Conservation (phyloP, 805 yeast species). For the Helenozyma rhizophorensis region DNA sequence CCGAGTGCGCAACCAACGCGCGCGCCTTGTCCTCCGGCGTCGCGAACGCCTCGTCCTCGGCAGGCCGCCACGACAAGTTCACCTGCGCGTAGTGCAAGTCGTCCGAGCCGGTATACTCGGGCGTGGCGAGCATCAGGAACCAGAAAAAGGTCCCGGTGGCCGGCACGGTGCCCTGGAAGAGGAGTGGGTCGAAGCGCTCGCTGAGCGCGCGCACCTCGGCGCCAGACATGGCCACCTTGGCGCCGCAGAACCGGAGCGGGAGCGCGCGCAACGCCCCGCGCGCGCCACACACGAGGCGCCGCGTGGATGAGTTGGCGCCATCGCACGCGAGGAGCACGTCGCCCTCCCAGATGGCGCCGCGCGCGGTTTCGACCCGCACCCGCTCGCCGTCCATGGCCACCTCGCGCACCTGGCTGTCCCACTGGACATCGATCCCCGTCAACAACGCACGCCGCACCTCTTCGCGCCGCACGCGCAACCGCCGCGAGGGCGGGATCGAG, state of each 20-base stretch:
- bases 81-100: conserved; percentile 16
- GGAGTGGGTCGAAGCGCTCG: conserved; percentile 20
- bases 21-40: conserved; percentile 13
- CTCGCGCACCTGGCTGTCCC: conserved; percentile 19
- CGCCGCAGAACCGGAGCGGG: conserved; percentile 24
- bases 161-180: conserved; percentile 28
- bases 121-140: conserved; percentile 22
- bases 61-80: conserved; percentile 15
- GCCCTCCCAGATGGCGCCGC: conserved; percentile 14
- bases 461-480: conserved; percentile 26
- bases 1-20: conserved; percentile 12
- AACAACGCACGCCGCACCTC: conserved; percentile 20
- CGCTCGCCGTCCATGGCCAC: no score
- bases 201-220: conserved; percentile 16
- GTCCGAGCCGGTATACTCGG: conserved; percentile 13
- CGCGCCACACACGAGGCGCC: conserved; percentile 16
- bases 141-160: conserved; percentile 21
- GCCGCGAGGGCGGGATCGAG: conserved; percentile 24
- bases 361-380: conserved; percentile 1
- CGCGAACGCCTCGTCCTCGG: conserved; percentile 12
- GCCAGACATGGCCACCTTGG: conserved; percentile 18
- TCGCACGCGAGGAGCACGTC: conserved; percentile 21
- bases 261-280: conserved; percentile 18
- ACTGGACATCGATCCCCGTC: conserved; percentile 21
- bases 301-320: conserved; percentile 20